Evolutionary conservation across 805 yeast genomes (phyloP), one percentile per base, ranked within the genome.

Genomic region (Sugiyamaella chiloensis): DNA sequence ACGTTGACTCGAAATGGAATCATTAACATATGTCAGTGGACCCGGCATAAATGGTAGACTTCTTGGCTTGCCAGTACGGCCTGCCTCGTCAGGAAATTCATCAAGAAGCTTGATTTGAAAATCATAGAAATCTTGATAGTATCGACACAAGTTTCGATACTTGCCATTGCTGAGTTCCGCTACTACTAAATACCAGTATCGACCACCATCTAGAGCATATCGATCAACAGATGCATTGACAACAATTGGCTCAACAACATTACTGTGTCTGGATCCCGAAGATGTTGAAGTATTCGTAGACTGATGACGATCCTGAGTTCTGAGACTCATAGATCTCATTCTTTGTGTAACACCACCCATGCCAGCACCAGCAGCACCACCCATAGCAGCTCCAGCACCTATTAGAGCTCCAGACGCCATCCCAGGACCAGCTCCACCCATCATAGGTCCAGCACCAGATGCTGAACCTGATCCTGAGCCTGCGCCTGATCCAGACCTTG

Each of bases 41-140:
- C 98, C 99, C 0, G 99, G 98, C 60, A 93, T 90, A 55, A 83
- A 88, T 5, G 99, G 99, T 48, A 93, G 74, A 24, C 85, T 83
- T 54, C 99, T 79, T 44, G 81, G 79, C 23, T 80, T 73, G 65
- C 85, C 85, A 46, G 81, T 83, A 56, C 87, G 81, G 11, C 97
- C 97, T 6, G 97, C 96, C 66, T 91, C 99, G 51, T 76, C 80
- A 5, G 97, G 97, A 73, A 86, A 93, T 23, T 81, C 74, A 58
- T 85, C 93, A 43, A 91, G 72, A 43, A 93, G 71, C 52, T 76
- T 79, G 44, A 89, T 89, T 64, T 93, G 99, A 62, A 90, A 78
- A 63, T 93, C 96, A 65, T 90, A 93, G 63, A 93, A 93, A 68
- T 93, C 99, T 64, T 91, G 96, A 67, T 93, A 93, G 67, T 78